These are phyloP conservation scores for Epichloe sibirici DNA, from an alignment of 2,329 filamentous ascomycete genomes.

Conservation along the genomic window DNA sequence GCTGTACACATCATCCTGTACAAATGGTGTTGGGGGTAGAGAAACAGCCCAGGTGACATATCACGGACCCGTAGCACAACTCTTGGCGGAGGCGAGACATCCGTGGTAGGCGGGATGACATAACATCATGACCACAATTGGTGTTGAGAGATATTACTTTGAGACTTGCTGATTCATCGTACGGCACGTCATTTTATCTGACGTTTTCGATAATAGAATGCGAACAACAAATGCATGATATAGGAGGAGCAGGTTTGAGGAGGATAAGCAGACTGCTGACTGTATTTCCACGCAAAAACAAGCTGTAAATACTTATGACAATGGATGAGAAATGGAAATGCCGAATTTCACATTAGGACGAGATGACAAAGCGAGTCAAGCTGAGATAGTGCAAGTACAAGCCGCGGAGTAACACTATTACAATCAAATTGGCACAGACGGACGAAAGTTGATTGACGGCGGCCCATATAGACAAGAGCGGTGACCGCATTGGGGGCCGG, in stretches of 20 bases:
- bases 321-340: neutral
- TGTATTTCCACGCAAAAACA: neutral
- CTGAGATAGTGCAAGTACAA: neutral
- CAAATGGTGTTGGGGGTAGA: neutral
- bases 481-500: no score
- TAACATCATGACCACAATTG: neutral
- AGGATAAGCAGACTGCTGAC: neutral
- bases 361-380: neutral
- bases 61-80: slow-evolving; percentile 1
- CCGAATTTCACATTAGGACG: neutral
- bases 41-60: neutral
- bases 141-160: neutral
- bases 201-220: neutral
- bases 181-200: neutral
- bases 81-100: slow-evolving; percentile 4
- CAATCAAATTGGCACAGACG: no score
- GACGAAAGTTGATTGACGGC: no score
- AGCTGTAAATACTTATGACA: neutral
- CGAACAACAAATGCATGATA: neutral
- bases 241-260: neutral
- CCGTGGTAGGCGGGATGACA: neutral
- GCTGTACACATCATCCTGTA: neutral
- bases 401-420: neutral
- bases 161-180: neutral
- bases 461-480: no score